phyloP scores from a whole-genome alignment of 495 filamentous ascomycete species.

The Lasiosphaeris hirsuta region DNA sequence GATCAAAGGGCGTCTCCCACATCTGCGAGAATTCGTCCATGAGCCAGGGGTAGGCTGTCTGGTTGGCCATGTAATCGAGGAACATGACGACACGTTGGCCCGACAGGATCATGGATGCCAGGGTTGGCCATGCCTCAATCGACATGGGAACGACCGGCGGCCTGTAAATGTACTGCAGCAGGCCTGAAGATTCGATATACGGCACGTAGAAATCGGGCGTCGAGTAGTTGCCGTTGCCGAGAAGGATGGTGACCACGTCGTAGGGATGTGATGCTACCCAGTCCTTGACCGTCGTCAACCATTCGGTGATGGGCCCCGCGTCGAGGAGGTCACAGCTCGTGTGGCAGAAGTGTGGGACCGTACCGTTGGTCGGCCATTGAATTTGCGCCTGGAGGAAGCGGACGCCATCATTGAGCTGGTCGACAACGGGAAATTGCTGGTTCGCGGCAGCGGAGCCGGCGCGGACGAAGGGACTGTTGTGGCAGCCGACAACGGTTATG shows the following conservation, averaged over 20 bases:
- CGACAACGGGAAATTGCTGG: conserved; percentile 63
- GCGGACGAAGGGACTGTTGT: conserved; percentile 82
- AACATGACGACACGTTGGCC: conserved; percentile 53
- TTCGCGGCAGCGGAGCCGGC: conserved; percentile 72
- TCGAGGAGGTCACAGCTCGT: conserved; percentile 77
- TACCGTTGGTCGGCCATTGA: conserved; percentile 41
- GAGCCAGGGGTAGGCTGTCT: conserved; percentile 70
- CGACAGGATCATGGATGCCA: conserved; percentile 71
- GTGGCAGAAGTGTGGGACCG: conserved; percentile 64
- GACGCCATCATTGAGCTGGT: conserved; percentile 82
- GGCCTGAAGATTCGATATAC: conserved; percentile 61
- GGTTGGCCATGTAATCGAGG: conserved; percentile 80
- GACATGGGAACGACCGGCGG: conserved; percentile 66
- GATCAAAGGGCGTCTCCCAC: conserved; percentile 77
- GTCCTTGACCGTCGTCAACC: conserved; percentile 61
- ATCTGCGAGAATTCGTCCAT: conserved; percentile 70
- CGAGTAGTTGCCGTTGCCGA: conserved; percentile 76
- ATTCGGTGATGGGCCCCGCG: conserved; percentile 70
- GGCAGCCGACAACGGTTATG: conserved; percentile 78
- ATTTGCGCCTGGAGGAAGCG: conserved; percentile 89
- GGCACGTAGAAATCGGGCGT: conserved; percentile 40
- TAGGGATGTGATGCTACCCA: conserved; percentile 81
- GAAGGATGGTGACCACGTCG: conserved; percentile 86
- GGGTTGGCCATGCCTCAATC: conserved; percentile 77
- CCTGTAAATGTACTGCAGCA: conserved; percentile 66